phyloP scores from a whole-genome alignment of 805 yeast genomes.

The Debaryomyces hansenii region DNA sequence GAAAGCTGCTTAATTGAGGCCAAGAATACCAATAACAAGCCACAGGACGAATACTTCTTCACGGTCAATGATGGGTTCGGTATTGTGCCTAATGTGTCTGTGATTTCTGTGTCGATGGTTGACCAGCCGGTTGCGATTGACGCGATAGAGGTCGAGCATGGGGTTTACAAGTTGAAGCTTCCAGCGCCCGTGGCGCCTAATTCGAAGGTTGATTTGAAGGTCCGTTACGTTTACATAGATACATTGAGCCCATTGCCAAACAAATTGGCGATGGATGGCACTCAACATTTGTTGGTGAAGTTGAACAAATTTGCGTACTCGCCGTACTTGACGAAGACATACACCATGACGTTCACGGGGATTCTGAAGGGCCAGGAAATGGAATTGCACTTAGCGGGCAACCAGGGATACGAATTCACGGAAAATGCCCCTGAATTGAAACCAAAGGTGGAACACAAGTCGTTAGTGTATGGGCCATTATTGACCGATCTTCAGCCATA shows the following conservation, averaged over 20 bases:
- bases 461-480: constrained; percentile 59
- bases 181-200: constrained; percentile 71
- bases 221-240: constrained; percentile 50
- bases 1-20: constrained; percentile 58
- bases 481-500: constrained; percentile 43
- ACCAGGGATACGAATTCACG: constrained; percentile 10
- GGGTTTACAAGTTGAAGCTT: constrained; percentile 46
- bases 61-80: constrained; percentile 54
- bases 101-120: constrained; percentile 40
- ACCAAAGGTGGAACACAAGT: constrained; percentile 39
- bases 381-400: constrained; percentile 24
- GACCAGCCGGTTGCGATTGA: constrained; percentile 22
- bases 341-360: constrained; percentile 47
- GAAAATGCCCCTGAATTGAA: constrained; percentile 26
- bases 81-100: constrained; percentile 40
- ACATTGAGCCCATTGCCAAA: constrained; percentile 63
- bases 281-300: constrained; percentile 57
- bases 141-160: constrained; percentile 12
- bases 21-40: constrained; percentile 56
- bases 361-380: constrained; percentile 47
- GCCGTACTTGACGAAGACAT: constrained; percentile 57
- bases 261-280: constrained; percentile 54
- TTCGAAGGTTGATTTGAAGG: constrained; percentile 46
- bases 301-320: constrained; percentile 59
- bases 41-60: constrained; percentile 56